Evolutionary conservation across 306 rosid species (phyloP), one percentile per base, ranked within the genome.

Genomic region (Sechiopsis laciniata): DNA sequence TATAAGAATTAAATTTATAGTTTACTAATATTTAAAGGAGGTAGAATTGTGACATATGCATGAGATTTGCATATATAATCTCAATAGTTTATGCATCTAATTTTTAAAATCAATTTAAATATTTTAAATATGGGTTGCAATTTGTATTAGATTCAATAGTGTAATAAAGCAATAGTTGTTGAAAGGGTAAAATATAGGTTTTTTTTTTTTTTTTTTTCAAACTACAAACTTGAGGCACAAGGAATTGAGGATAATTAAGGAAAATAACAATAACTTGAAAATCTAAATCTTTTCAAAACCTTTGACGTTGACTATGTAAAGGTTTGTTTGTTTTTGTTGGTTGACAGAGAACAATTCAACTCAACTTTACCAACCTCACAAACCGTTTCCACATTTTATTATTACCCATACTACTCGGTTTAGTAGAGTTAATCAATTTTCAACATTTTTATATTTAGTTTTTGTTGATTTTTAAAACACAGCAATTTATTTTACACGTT

Each of bases 161-260:
- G 37, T 26, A 26, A 1, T 54, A 52, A 52, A 14, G 7, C 68
- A 29, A 61, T 62, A 62, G 15, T 37, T 17, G 71, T 64, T 64
- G 52, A 64, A 37, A 64, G 8, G 16, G 71, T 37, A 64, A 64
- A n/a, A 8, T 29, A 62, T 15, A 7, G 2, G 5, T 16, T 8
- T 32, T 3, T 29, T 2, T 29, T 62, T 63, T 16, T n/a, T 15
- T 2, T 29, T 62, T 63, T 16, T n/a, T 15, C 29, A 64, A 64
- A 17, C 19, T 19, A 64, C 4, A n/a, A n/a, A 26, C 26, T 37
- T 37, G 51, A n/a, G 8, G 15, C 8, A 9, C 1, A 40, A 64
- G 71, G 71, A 37, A 37, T n/a, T 37, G 71, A 64, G 29, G 40
- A 64, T 64, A 17, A 29, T 64, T 64, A 64, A 15, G 26, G 37